Evolutionary conservation across 345 rosid genomes (phyloP), one percentile per base, ranked within the genome.

Genomic region (Hypericum androsaemum): DNA sequence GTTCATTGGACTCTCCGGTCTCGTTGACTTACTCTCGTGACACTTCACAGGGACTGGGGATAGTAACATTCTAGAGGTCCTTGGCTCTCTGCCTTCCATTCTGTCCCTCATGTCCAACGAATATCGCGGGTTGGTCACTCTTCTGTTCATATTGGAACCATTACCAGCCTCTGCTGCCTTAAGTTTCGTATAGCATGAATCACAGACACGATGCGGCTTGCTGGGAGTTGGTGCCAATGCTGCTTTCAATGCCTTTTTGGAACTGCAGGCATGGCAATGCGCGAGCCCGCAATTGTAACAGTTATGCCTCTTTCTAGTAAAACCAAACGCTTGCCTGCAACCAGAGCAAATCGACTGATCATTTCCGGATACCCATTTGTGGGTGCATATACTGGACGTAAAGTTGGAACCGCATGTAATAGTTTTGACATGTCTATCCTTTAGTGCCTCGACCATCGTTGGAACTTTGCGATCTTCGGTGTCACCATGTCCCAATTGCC

Each of bases 161-260:
- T 49, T 70, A 53, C 86, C 74, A 7, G 77, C 61, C 40, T 88
- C 98, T 1, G 82, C 77, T 59, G 90, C 67, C 77, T 92, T 92
- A 39, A 92, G 85, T 63, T 92, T 92, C 8, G 79, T 57, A 59
- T 75, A 88, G 63, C 98, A 92, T 45, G 94, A 71, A 61, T 92
- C 98, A 54, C 97, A 92, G 10, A 92, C 97, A 10, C 97, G 84
- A 65, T 88, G 97, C 4, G 98, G 98, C 61, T 88, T 92, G 50
- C 95, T 90, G 3, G 98, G 97, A 49, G 98, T 92, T 45, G 98
- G 97, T 53, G 97, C 97, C 66, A 92, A 71, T 66, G 98, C 97
- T 14, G 97, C 95, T 64, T 67, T 92, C 71, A 85, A 43, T 61
- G 95, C 98, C 55, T 92, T 92, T 66, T 85, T 88, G 47, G 97